Conservation (phyloP, 352 stramenopile species). For the Phytophthora litchii region DNA sequence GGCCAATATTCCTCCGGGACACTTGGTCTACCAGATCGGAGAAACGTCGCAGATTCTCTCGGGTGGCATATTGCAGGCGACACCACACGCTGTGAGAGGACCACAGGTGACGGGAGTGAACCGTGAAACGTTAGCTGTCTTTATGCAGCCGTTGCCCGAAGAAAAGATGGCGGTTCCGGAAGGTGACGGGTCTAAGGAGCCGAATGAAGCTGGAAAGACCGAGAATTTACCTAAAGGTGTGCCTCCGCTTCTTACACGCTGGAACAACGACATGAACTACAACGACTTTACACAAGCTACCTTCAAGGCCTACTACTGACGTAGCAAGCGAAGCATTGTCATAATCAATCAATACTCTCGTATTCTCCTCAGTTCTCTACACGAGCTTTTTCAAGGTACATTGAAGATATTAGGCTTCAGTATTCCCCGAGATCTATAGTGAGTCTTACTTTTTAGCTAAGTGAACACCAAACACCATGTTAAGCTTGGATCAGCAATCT, state of each 20-base stretch:
- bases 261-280: constrained; percentile 90
- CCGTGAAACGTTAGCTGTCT: constrained; percentile 96
- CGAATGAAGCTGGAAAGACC: constrained; percentile 54
- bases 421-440: no score
- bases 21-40: constrained; percentile 95
- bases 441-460: no score
- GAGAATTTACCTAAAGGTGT: constrained; percentile 84
- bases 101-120: constrained; percentile 77
- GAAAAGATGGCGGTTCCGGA: constrained; percentile 83
- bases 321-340: no score
- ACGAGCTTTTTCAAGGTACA: no score
- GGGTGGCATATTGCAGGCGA: constrained; percentile 91
- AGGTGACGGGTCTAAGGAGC: constrained; percentile 31
- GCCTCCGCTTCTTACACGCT: constrained; percentile 86
- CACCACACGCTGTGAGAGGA: constrained; percentile 90
- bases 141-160: constrained; percentile 94
- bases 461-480: no score
- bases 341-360: no score
- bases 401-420: no score
- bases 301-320: constrained; percentile 91
- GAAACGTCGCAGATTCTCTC: constrained; percentile 96
- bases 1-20: constrained; percentile 82
- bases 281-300: constrained; percentile 92
- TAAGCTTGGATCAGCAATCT: no score
- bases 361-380: no score